Evolutionary conservation across 257 asterid genomes (phyloP).

Genomic region (Solanum appendiculatum): DNA sequence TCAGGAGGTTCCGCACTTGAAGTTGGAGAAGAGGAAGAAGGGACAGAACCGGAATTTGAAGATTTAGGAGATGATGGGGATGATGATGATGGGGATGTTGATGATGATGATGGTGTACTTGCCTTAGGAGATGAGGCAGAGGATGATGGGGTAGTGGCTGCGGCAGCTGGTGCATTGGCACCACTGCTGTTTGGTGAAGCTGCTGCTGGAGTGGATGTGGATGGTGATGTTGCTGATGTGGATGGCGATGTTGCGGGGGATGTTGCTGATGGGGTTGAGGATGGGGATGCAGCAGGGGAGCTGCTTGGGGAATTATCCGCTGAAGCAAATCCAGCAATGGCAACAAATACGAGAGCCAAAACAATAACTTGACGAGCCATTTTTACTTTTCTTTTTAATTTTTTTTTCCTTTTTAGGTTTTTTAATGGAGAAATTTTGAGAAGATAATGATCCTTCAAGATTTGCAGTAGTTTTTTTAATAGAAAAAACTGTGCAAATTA

Average conservation of each 20-base stretch:
- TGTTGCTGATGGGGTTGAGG: neutral
- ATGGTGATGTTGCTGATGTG: conserved; percentile 21
- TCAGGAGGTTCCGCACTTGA: conserved; percentile 15
- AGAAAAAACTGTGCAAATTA: conserved; percentile 32
- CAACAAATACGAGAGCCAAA: conserved; percentile 38
- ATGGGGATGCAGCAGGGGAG: conserved; percentile 22
- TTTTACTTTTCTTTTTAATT: neutral
- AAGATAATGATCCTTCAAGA: conserved; percentile 19
- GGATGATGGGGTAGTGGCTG: neutral
- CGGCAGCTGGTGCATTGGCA: neutral
- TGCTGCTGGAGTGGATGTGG: neutral
- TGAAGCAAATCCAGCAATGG: conserved; percentile 33
- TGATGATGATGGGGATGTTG: neutral
- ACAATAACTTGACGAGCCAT: conserved; percentile 53
- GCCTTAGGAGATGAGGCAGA: conserved; percentile 4
- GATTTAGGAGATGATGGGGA: neutral
- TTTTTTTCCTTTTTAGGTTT: neutral
- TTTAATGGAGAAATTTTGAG: neutral
- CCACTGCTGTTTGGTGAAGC: conserved; percentile 13
- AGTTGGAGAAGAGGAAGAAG: neutral
- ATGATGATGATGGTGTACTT: neutral
- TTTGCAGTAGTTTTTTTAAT: conserved; percentile 24
- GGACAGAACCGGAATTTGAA: neutral
- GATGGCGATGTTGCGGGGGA: neutral
- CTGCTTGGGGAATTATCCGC: conserved; percentile 41